Base-by-base conservation (phyloP, 129 eudicot species). In the Pulicaria dysenterica region DNA sequence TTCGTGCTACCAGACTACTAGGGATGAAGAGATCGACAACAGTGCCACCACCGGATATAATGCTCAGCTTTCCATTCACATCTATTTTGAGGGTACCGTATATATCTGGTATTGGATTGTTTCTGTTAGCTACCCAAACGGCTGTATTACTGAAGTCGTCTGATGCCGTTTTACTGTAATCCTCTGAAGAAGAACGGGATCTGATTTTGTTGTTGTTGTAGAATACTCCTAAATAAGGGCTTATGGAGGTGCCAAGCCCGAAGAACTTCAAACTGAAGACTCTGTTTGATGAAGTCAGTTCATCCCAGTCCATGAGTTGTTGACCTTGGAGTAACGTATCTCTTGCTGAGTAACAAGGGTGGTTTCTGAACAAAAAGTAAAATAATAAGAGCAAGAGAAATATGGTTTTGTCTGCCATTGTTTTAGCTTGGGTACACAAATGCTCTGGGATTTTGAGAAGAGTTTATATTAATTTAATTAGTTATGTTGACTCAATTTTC, bases 81-180 rank as follows among this genome's bases (percentile, higher is more conserved):
- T 64, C 79, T 31, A 74, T 38, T 13, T 40, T 2, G 64, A 70
- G 74, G 6, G 6, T 70, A 7, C 64, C 41, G 41, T 40, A 24
- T 12, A 58, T 49, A 45, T 60, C 76, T 1, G 19, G 60, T 61
- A 65, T 36, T 17, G 85, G 85, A 57, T 64, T 71, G 49, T 81
- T 73, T 51, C 82, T 63, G 54, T 81, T 81, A n/a, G 85, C 86
- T 7, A 82, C 83, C 86, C 86, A 83, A 64, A 83, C 87, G 3
- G 81, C 64, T 7, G n/a, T 51, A 5, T 59, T 17, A 46, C 17
- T 38, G 12, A 10, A 58, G 12, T 56, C 65, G 9, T 56, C 13
- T 2, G 43, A 34, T 6, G 6, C 19, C 60, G 51, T 38, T 4
- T 1, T 16, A 24, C 40, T 8, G 11, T 6, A 15, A 41, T 3